Conservation (phyloP, 208 protist species). For the Herpetomonas tarakana region DNA sequence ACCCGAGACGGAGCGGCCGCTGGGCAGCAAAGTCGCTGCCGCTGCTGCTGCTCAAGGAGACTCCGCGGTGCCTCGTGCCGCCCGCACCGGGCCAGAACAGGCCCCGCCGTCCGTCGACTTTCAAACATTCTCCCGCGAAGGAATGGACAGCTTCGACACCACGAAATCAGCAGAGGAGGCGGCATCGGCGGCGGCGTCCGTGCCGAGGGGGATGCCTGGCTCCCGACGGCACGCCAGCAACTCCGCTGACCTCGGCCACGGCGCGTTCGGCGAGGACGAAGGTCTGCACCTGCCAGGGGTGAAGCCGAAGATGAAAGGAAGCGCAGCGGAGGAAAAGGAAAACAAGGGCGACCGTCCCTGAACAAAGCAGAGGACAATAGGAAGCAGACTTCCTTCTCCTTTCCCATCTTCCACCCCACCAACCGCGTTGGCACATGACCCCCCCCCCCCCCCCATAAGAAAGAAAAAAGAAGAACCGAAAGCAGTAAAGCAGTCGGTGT, state of each 20-base stretch:
- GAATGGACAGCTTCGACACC: background rate
- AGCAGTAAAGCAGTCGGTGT: too few species aligned
- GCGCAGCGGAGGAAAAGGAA: background rate
- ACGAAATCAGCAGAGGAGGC: background rate
- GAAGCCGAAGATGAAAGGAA: constrained; percentile 10
- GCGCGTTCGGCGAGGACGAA: constrained; percentile 17
- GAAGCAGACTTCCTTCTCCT: too few species aligned
- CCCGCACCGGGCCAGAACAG: too few species aligned
- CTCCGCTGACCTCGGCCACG: background rate
- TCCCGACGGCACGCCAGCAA: constrained; percentile 4
- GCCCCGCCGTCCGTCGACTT: background rate
- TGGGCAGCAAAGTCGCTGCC: background rate
- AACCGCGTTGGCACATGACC: too few species aligned
- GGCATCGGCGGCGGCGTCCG: constrained; percentile 1
- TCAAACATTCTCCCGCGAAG: background rate
- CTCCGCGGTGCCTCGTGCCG: too few species aligned
- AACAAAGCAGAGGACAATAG: too few species aligned
- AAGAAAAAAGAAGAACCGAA: too few species aligned
- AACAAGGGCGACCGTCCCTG: background rate
- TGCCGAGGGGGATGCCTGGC: constrained; percentile 23
- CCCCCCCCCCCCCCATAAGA: too few species aligned
- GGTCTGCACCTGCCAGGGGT: constrained; percentile 30
- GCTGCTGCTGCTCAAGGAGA: background rate
- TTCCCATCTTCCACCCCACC: too few species aligned
- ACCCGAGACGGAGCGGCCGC: background rate